phyloP scores from a whole-genome alignment of 1,139 yeast genomes.

The Hansenula lynferdii region DNA sequence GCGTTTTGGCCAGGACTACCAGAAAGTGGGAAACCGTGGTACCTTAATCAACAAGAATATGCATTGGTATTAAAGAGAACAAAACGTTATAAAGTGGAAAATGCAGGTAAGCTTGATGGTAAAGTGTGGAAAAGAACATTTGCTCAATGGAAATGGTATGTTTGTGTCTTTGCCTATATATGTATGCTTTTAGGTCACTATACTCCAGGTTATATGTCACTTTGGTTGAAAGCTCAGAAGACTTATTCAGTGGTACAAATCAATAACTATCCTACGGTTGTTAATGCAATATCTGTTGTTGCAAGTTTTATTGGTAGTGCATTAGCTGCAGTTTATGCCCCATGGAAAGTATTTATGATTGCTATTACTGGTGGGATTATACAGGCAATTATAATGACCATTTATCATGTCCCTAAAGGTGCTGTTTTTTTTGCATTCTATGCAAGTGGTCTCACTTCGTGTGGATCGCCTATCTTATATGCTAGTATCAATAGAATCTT shows the following conservation, averaged over 20 bases:
- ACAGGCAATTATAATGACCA: conserved; percentile 27
- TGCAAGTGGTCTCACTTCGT: conserved; percentile 31
- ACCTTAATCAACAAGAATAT: not conserved
- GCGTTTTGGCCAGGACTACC: not conserved
- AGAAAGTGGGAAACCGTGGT: not conserved
- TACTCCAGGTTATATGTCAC: not conserved
- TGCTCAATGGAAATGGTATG: not conserved
- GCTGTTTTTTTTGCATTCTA: conserved; percentile 21
- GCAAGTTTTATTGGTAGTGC: not conserved
- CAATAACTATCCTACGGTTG: not conserved
- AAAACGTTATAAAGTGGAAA: not conserved
- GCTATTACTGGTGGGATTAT: conserved; percentile 10
- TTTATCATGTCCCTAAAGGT: conserved; percentile 30
- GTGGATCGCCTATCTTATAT: conserved; percentile 4
- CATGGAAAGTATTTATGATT: conserved; percentile 20
- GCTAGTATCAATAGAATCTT: conserved; percentile 3
- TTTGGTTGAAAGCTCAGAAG: not conserved
- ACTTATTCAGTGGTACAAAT: not conserved
- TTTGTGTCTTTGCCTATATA: not conserved
- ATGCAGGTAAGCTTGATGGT: not conserved
- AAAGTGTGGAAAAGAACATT: not conserved
- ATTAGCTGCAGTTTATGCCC: conserved; percentile 11
- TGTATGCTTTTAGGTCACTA: not conserved
- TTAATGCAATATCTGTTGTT: not conserved
- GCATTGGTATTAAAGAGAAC: not conserved